Conservation (phyloP, 2,329 filamentous ascomycete species). For the Sarocladiaceae sp. region DNA sequence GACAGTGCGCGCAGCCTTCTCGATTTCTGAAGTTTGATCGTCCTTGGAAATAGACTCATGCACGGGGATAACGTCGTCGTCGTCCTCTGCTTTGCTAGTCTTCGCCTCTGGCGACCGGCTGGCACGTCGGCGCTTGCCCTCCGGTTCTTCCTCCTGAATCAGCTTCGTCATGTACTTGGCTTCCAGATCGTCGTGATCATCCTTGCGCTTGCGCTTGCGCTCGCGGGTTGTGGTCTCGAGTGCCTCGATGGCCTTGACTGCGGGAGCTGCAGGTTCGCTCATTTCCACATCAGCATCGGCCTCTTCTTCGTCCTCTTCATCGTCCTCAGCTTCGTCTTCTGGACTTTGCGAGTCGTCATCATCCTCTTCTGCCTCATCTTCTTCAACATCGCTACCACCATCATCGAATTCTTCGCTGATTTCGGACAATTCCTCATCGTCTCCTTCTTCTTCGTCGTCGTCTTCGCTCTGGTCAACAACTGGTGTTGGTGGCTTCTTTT, state of each 20-base stretch:
- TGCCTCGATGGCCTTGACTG: slow-evolving; percentile 24
- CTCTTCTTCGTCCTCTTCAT: slow-evolving; percentile 25
- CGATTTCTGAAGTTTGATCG: slow-evolving; percentile 60
- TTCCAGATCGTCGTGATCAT: slow-evolving; percentile 67
- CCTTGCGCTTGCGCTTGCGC: slow-evolving; percentile 62
- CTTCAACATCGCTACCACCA: slow-evolving; percentile 18
- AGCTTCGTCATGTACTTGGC: slow-evolving; percentile 65
- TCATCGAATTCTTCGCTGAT: slow-evolving; percentile 19
- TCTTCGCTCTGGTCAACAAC: slow-evolving; percentile 19
- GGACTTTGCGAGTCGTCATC: slow-evolving; percentile 29
- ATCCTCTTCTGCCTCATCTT: slow-evolving; percentile 26
- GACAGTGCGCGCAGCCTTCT: slow-evolving; percentile 84
- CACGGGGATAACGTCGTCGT: slow-evolving; percentile 40
- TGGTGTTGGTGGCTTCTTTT: slow-evolving; percentile 25
- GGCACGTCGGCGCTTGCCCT: slow-evolving; percentile 43
- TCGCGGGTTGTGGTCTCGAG: slow-evolving; percentile 36
- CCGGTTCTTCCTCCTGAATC: slow-evolving; percentile 51
- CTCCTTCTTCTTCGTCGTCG: slow-evolving; percentile 17
- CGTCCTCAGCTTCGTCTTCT: slow-evolving; percentile 29
- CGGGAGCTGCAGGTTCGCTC: slow-evolving; percentile 34
- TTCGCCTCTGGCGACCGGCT: slow-evolving; percentile 33
- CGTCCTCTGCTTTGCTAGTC: slow-evolving; percentile 37
- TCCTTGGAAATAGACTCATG: slow-evolving; percentile 54
- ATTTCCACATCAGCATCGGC: slow-evolving; percentile 26
- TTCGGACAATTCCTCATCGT: slow-evolving; percentile 28